Evolutionary conservation across 805 yeast species (phyloP).

Genomic region (Candida berthetii): DNA sequence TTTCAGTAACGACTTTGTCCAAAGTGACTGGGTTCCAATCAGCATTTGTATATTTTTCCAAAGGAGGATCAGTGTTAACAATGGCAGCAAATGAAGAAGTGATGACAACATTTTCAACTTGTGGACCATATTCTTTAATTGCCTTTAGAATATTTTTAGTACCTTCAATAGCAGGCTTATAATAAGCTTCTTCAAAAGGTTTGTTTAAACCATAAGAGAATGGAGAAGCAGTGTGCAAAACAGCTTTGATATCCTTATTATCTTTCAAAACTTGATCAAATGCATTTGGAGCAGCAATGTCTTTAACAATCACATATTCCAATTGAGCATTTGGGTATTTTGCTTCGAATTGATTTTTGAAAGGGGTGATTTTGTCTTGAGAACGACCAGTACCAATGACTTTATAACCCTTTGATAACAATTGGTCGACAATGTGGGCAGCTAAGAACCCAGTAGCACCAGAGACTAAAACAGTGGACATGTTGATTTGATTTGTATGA

Average conservation of each 20-base stretch:
- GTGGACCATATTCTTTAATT: constrained; percentile 26
- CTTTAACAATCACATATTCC: constrained; percentile 35
- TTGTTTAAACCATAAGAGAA: constrained; percentile 22
- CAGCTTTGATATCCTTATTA: constrained; percentile 36
- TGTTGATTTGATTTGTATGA: neutral
- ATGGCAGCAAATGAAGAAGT: constrained; percentile 54
- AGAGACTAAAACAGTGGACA: constrained; percentile 25
- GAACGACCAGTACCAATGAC: constrained; percentile 26
- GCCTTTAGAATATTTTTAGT: constrained; percentile 40
- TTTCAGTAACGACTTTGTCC: constrained; percentile 8
- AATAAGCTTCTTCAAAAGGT: constrained; percentile 39
- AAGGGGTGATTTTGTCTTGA: constrained; percentile 18
- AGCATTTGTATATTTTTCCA: constrained; percentile 19
- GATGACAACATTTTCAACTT: constrained; percentile 38
- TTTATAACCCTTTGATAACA: constrained; percentile 26
- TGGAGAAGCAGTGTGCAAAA: constrained; percentile 52
- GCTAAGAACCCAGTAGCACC: constrained; percentile 41
- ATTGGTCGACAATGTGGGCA: constrained; percentile 27
- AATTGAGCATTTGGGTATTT: constrained; percentile 24
- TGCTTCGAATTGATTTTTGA: constrained; percentile 14
- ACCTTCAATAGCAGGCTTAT: constrained; percentile 49
- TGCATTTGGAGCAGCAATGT: constrained; percentile 32
- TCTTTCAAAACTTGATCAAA: constrained; percentile 35
- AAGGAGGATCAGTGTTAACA: constrained; percentile 10
- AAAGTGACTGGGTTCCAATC: constrained; percentile 26